Evolutionary conservation across 768 basidiomycete genomes (phyloP), one percentile per base, ranked within the genome.

Genomic region (Austroboletus festivus): DNA sequence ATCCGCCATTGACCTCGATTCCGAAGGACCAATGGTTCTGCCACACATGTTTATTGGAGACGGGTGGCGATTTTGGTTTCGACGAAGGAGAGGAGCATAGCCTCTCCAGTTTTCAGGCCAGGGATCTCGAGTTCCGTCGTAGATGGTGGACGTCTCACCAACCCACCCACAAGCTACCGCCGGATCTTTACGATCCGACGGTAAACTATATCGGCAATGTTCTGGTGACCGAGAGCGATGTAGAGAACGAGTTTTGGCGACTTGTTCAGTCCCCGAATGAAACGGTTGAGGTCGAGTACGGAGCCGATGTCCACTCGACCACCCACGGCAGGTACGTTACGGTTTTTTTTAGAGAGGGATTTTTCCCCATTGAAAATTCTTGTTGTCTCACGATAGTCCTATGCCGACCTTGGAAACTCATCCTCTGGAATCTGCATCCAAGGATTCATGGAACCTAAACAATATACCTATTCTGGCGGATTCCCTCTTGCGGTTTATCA

Each of bases 21-120:
- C 96, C 96, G 2, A 89, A 86, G 61, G 92, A 93, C 34, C 86
- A 95, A 55, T 99, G 95, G 95, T 97, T 83, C 64, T 99, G 96
- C 67, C 88, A 87, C 58, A 83, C 85, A 3, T 99, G 96, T 63
- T 74, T 99, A 19, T 78, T 93, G 34, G 86, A 84, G 33, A 94
- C 91, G 0, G 94, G 95, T 11, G 89, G 89, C 44, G 96, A 97
- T 69, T 99, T 90, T 59, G 96, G 96, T 24, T 99, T 98, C 60
- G 96, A 97, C 59, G 94, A 97, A 61, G 96, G 96, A 34, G 87
- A 97, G 68, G 95, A 98, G 56, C 96, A 99, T 67, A 83, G 83
- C 51, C 77, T 99, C 33, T 79, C 88, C 22, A 92, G 83, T 60
- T 98, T 98, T 70, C 92, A 93, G 59, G 88, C 86, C 38, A 82